Conservation (phyloP, 176 grass and related monocot genomes). For the Tillandsia leiboldiana region DNA sequence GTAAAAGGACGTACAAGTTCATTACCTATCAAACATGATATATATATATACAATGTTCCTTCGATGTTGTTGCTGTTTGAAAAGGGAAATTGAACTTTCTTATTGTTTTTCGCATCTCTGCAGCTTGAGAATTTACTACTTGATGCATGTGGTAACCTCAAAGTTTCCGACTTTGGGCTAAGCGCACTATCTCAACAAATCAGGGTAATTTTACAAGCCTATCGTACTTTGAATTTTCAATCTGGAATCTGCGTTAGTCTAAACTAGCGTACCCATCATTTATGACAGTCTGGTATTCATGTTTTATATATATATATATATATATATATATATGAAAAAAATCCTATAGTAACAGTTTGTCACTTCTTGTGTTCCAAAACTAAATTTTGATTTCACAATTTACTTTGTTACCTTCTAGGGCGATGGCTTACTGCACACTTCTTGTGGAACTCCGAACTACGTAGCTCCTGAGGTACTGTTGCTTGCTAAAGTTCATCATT, state of each 20-base stretch:
- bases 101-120: constrained; percentile 21
- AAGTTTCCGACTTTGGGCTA: constrained; percentile 96
- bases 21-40: background rate
- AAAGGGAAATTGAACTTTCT: constrained; percentile 12
- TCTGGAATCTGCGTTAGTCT: too few species aligned
- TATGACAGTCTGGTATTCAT: too few species aligned
- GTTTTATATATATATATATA: too few species aligned
- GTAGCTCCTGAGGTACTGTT: constrained; percentile 82
- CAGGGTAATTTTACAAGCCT: constrained; percentile 38
- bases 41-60: constrained; percentile 11
- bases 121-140: constrained; percentile 98
- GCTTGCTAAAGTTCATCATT: background rate
- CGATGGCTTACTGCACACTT: constrained; percentile 94
- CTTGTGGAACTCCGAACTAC: constrained; percentile 98
- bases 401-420: constrained; percentile 25
- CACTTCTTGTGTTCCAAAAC: background rate
- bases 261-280: too few species aligned
- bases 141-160: constrained; percentile 75
- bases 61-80: constrained; percentile 2
- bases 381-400: background rate
- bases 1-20: constrained; percentile 26
- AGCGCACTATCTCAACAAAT: constrained; percentile 92
- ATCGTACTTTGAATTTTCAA: too few species aligned
- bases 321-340: too few species aligned
- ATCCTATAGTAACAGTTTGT: too few species aligned